These are phyloP conservation scores for Scheffersomyces titani DNA, from an alignment of 1,139 yeast species.

Conservation along the genomic window DNA sequence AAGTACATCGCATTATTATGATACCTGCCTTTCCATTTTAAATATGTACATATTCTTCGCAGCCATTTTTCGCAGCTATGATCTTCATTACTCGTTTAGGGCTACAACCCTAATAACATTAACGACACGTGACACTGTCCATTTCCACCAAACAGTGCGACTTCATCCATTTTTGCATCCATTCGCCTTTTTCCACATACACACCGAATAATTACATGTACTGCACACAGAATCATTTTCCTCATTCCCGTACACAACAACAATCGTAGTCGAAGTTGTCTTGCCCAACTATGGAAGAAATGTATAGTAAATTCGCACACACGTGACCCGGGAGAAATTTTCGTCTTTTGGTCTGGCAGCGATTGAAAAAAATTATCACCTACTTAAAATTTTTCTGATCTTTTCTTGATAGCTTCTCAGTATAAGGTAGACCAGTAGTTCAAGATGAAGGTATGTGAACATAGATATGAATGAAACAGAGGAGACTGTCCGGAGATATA, in stretches of 20 bases:
- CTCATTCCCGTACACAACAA: neutral
- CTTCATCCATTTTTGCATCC: neutral
- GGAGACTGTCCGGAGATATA: neutral
- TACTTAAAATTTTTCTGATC: neutral
- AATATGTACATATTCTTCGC: neutral
- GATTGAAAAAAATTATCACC: neutral
- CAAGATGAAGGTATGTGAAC: conserved; percentile 41
- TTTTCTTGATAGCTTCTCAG: conserved; percentile 7
- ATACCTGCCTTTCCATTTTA: neutral
- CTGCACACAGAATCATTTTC: neutral
- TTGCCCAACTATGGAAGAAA: neutral
- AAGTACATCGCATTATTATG: no score
- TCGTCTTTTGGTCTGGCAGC: neutral
- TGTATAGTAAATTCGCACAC: neutral
- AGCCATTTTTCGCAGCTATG: neutral
- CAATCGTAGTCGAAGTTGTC: neutral
- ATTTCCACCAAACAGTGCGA: neutral
- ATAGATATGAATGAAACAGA: neutral
- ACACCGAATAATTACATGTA: neutral
- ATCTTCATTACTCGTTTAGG: neutral
- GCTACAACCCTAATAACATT: neutral
- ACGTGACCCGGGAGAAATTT: neutral
- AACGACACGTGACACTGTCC: neutral
- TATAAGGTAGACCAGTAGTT: conserved; percentile 30
- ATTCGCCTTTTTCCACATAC: neutral